Evolutionary conservation across 2,329 filamentous ascomycete genomes (phyloP), one percentile per base, ranked within the genome.

Genomic region (Dactylonectria macrodidyma): DNA sequence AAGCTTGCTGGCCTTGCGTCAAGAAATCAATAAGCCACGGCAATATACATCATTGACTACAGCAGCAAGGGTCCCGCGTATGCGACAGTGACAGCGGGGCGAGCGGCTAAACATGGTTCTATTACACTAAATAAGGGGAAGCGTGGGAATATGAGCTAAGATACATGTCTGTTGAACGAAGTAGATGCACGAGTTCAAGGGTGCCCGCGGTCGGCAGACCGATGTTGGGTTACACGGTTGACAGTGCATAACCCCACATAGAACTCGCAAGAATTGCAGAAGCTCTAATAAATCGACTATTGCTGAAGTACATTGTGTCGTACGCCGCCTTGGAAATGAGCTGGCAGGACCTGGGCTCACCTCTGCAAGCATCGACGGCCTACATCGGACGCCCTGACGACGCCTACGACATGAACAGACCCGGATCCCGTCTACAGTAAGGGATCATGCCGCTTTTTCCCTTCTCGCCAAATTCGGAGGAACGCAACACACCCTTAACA

Each of bases 21-120:
- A 19, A 19, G 19, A 19, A 19, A 19, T 1, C 19, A 19, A 19
- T 19, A 19, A 19, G 19, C 19, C 19, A 19, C 3, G 57, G 58
- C 58, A 58, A 41, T 47, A 2, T 47, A 58, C 38, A 48, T 36
- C 3, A 56, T 41, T 55, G 48, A 59, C 44, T 38, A 56, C 1
- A 57, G 55, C 24, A 48, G 54, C 34, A 62, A 59, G 48, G 38
- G 59, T 36, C n/a, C 55, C 16, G 24, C 36, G 33, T 62, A 46
- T 48, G 55, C 57, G 52, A 36, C 34, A 58, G 26, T 3, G 55
- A 34, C 30, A 46, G 12, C 16, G 19, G 19, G 19, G 19, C 19
- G 19, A 33, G 24, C 47, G 46, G 46, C 30, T 24, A 38, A 66
- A 57, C 46, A 47, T 38, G 44, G 59, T 14, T 24, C 14, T 34